These are phyloP conservation scores for Cucurbitaria berberidis DNA, from an alignment of 2,329 filamentous ascomycete species.

Conservation along the genomic window DNA sequence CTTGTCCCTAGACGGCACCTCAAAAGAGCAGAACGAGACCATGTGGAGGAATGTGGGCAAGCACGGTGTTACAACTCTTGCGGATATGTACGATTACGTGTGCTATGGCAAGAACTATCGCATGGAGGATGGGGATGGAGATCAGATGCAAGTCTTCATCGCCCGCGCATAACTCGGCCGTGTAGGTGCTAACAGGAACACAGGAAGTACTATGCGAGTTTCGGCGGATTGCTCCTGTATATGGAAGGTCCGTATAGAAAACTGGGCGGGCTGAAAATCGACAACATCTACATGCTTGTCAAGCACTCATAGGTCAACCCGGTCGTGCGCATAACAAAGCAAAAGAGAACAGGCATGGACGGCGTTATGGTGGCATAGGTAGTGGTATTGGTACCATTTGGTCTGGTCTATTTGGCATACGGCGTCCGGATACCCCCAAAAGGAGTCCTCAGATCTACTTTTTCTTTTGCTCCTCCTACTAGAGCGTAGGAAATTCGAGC, in stretches of 20 bases:
- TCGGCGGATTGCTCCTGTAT: slow-evolving; percentile 88
- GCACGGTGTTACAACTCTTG: slow-evolving; percentile 60
- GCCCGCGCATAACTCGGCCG: slow-evolving; percentile 2
- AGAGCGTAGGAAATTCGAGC: slow-evolving; percentile 72
- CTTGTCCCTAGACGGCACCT: slow-evolving; percentile 79
- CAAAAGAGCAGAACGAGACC: slow-evolving; percentile 58
- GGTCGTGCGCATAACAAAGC: neutral
- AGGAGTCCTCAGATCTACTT: slow-evolving; percentile 22
- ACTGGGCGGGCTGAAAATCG: slow-evolving; percentile 86
- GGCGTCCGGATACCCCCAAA: slow-evolving; percentile 43
- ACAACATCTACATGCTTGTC: slow-evolving; percentile 89
- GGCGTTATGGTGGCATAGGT: slow-evolving; percentile 37
- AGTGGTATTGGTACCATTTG: slow-evolving; percentile 37
- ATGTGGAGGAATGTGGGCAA: slow-evolving; percentile 71
- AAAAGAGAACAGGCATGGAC: slow-evolving; percentile 32
- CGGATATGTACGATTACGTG: slow-evolving; percentile 86
- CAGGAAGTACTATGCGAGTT: slow-evolving; percentile 93
- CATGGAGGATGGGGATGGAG: slow-evolving; percentile 82
- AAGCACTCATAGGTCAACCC: slow-evolving; percentile 72
- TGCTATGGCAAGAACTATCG: slow-evolving; percentile 89
- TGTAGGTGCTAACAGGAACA: slow-evolving; percentile 32
- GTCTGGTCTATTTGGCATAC: slow-evolving; percentile 35
- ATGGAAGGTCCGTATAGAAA: slow-evolving; percentile 96
- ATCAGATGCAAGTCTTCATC: slow-evolving; percentile 75
- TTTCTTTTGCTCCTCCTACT: slow-evolving; percentile 6